These are phyloP conservation scores for Setomelanomma holmii DNA, from an alignment of 2,329 filamentous ascomycete species.

Conservation along the genomic window DNA sequence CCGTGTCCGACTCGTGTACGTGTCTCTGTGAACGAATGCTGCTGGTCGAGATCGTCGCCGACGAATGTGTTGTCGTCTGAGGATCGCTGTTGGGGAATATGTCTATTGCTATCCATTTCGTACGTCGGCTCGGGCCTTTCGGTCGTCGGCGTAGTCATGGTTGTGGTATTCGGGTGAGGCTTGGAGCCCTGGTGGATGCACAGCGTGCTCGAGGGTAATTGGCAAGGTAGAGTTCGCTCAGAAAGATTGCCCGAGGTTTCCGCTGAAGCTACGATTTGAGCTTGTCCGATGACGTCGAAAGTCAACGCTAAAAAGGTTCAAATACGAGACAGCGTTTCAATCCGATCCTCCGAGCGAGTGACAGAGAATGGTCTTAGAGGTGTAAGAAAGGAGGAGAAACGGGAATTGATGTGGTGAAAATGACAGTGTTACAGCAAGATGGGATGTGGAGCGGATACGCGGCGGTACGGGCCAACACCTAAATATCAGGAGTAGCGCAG, in stretches of 20 bases:
- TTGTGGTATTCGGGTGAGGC: conserved; percentile 13
- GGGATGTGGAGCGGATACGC: not conserved
- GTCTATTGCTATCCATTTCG: conserved; percentile 38
- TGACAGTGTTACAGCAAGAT: not conserved
- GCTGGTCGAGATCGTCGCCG: conserved; percentile 44
- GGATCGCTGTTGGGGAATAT: conserved; percentile 36
- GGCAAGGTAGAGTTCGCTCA: not conserved
- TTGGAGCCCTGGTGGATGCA: not conserved
- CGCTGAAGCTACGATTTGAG: conserved; percentile 3
- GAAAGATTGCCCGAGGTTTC: not conserved
- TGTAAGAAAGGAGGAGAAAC: not conserved
- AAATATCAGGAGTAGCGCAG: conserved; percentile 21
- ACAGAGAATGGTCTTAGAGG: conserved; percentile 1
- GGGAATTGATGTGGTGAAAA: not conserved
- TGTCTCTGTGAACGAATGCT: conserved; percentile 28
- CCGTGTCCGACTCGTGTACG: conserved; percentile 14
- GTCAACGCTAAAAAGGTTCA: not conserved
- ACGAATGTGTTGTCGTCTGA: conserved; percentile 50
- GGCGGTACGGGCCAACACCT: conserved; percentile 9
- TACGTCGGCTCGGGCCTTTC: conserved; percentile 48
- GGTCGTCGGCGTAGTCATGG: conserved; percentile 45
- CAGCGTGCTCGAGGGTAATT: not conserved
- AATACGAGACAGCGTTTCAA: not conserved
- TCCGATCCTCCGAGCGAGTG: conserved; percentile 4
- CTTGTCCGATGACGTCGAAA: conserved; percentile 14